phyloP scores from a whole-genome alignment of 768 basidiomycete genomes.

The Pleurotus tuber-regium region DNA sequence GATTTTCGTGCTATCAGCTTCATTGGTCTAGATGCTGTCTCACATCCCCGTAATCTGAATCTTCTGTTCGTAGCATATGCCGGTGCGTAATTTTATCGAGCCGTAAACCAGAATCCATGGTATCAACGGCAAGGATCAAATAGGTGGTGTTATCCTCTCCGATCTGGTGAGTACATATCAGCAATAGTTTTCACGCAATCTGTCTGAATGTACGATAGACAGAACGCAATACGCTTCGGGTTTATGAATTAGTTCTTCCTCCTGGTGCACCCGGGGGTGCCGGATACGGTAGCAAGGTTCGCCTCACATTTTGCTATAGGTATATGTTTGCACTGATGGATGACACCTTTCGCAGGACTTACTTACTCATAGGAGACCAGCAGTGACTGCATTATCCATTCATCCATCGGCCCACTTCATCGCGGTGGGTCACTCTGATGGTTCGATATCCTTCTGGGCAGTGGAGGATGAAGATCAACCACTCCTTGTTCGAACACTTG shows the following conservation, averaged over 20 bases:
- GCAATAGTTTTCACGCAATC: neutral
- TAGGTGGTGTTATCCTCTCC: slow-evolving; percentile 60
- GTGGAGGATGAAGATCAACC: slow-evolving; percentile 75
- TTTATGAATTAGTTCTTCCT: slow-evolving; percentile 67
- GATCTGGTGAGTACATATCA: slow-evolving; percentile 45
- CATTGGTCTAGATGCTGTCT: slow-evolving; percentile 56
- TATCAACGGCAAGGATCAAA: too few relatives aligned
- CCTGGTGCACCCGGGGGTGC: slow-evolving; percentile 83
- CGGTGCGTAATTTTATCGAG: too few relatives aligned
- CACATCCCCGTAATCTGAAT: slow-evolving; percentile 74
- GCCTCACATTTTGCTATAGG: slow-evolving; percentile 13
- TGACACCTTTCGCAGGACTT: slow-evolving; percentile 47
- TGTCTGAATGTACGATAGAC: slow-evolving; percentile 24
- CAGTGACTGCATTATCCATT: slow-evolving; percentile 69
- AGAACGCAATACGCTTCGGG: slow-evolving; percentile 50
- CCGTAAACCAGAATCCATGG: too few relatives aligned
- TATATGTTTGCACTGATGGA: neutral
- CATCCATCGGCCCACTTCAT: slow-evolving; percentile 78
- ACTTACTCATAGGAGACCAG: slow-evolving; percentile 64
- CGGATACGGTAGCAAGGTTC: slow-evolving; percentile 56
- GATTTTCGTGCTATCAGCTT: slow-evolving; percentile 27
- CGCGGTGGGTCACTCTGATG: slow-evolving; percentile 79
- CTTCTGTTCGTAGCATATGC: slow-evolving; percentile 72
- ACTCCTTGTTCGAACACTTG: slow-evolving; percentile 70
- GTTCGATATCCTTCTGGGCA: slow-evolving; percentile 82